Conservation (phyloP, 345 rosid species). For the Alliaria petiolata region DNA sequence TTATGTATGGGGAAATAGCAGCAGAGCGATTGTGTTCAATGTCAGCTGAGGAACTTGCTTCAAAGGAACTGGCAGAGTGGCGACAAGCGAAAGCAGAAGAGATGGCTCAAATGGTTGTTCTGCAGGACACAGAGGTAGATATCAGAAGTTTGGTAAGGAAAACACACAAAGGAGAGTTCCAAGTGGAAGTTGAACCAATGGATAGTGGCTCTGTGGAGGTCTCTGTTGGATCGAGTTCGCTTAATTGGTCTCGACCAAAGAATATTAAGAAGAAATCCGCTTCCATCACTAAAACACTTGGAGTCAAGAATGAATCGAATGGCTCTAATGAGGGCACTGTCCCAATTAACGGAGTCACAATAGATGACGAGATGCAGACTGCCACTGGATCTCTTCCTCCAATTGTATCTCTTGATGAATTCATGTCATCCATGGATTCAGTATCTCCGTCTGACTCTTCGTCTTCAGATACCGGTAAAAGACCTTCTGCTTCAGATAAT, state of each 20-base stretch:
- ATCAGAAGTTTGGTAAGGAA: slow-evolving; percentile 76
- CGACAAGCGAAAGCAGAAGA: slow-evolving; percentile 92
- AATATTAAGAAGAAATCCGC: slow-evolving; percentile 30
- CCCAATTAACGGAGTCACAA: slow-evolving; percentile 56
- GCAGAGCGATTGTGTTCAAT: slow-evolving; percentile 74
- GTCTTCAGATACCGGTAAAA: slow-evolving; percentile 42
- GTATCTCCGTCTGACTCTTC: slow-evolving; percentile 70
- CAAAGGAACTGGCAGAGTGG: slow-evolving; percentile 93
- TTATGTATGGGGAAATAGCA: slow-evolving; percentile 62
- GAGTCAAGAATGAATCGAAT: slow-evolving; percentile 3
- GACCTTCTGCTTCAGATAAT: slow-evolving; percentile 27
- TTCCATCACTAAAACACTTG: not conserved
- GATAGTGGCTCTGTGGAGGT: slow-evolving; percentile 58
- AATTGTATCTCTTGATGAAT: slow-evolving; percentile 83
- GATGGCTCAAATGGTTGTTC: slow-evolving; percentile 89
- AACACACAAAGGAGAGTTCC: slow-evolving; percentile 96
- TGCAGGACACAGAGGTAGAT: slow-evolving; percentile 73
- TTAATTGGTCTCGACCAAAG: slow-evolving; percentile 25
- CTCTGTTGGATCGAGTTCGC: slow-evolving; percentile 47
- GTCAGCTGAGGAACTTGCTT: slow-evolving; percentile 95
- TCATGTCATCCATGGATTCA: slow-evolving; percentile 69
- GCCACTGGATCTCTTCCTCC: slow-evolving; percentile 74
- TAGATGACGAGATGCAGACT: slow-evolving; percentile 71
- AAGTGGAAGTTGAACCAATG: slow-evolving; percentile 67
- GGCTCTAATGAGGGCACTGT: slow-evolving; percentile 35